Percentiles rank a stretch among this genome's conserved stretches.
These are phyloP conservation scores for Jaenimonas drosophilae DNA, from an alignment of 208 protist species.

Conservation along the genomic window DNA sequence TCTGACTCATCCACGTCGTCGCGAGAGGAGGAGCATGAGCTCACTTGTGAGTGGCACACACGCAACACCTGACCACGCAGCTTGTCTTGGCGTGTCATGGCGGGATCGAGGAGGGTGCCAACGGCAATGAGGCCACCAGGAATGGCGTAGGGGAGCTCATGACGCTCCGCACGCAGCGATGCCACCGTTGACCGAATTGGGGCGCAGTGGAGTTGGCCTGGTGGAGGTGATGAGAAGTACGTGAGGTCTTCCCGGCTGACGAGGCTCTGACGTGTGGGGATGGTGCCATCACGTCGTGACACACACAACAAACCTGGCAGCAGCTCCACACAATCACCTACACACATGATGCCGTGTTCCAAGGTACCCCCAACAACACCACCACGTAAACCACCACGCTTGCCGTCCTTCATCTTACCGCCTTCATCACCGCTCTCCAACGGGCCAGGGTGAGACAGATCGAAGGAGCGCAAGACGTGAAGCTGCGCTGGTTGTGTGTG, in stretches of 20 bases:
- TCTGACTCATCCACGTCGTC: background rate
- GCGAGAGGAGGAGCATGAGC: no score
- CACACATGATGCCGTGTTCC: conserved; percentile 93
- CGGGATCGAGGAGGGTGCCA: conserved; percentile 99
- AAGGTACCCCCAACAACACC: conserved; percentile 99
- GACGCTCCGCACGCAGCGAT: conserved; percentile 97
- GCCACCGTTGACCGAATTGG: no score
- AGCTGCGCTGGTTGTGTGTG: conserved; percentile 91
- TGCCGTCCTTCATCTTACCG: no score
- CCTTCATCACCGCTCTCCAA: conserved; percentile 88
- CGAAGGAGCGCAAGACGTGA: conserved; percentile 99
- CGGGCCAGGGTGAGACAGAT: conserved; percentile 99
- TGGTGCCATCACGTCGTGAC: background rate
- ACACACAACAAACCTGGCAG: no score
- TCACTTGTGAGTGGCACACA: no score
- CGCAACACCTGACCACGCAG: conserved; percentile 95
- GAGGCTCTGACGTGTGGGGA: conserved; percentile 1
- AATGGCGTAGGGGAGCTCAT: conserved; percentile 98
- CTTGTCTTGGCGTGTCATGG: conserved; percentile 96
- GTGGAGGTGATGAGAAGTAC: conserved; percentile 5
- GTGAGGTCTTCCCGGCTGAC: conserved; percentile 2
- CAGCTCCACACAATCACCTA: conserved; percentile 98
- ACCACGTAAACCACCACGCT: conserved; percentile 93
- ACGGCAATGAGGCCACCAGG: conserved; percentile 98
- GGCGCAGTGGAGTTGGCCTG: conserved; percentile 4